phyloP scores from a whole-genome alignment of 768 basidiomycete species.

The Erythrobasidium yunnanense region DNA sequence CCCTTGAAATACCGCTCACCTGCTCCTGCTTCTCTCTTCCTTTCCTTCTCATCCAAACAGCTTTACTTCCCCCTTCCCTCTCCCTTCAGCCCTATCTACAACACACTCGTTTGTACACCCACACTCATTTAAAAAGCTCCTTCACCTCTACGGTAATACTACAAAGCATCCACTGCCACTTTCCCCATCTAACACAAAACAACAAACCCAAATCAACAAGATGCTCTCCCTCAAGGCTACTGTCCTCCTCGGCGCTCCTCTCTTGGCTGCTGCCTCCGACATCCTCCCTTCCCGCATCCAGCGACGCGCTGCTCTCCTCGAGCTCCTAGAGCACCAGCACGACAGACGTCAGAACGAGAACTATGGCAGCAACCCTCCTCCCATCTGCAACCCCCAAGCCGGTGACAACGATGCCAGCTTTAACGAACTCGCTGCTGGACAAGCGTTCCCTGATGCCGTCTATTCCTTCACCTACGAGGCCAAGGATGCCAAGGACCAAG shows the following conservation, averaged over 20 bases:
- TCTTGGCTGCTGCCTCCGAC: neutral
- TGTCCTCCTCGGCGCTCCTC: neutral
- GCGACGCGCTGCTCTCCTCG: neutral
- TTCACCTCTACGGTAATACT: no score
- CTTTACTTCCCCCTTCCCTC: no score
- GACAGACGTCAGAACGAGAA: neutral
- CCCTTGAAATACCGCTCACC: no score
- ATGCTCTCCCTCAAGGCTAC: neutral
- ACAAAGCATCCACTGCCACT: no score
- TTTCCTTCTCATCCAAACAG: no score
- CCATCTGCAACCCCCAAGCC: neutral
- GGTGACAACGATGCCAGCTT: neutral
- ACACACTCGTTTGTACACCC: no score
- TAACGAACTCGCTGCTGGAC: neutral
- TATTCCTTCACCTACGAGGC: neutral
- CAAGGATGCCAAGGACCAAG: neutral
- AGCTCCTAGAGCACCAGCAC: neutral
- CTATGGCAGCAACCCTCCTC: neutral
- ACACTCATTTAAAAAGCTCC: neutral
- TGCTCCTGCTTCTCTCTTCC: no score
- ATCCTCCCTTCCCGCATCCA: neutral
- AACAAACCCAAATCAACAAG: no score
- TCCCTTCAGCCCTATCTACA: no score
- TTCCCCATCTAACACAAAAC: neutral
- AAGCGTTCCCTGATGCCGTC: neutral